Percentiles rank a stretch among this genome's conserved stretches.
Conservation (phyloP, 257 asterid genomes). For the Solanum sparsipilum region DNA sequence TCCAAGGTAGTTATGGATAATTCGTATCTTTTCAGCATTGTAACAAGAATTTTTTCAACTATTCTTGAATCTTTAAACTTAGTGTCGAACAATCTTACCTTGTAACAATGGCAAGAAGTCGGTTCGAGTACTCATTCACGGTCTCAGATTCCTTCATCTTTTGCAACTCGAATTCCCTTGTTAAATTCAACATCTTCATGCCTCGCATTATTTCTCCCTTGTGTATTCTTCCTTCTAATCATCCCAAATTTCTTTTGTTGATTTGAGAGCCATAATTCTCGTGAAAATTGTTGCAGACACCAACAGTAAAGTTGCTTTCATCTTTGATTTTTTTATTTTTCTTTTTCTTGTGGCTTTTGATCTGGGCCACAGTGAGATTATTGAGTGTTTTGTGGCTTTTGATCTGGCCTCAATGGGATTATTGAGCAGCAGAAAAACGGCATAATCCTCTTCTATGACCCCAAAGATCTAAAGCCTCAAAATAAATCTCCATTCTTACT, state of each 20-base stretch:
- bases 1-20: neutral
- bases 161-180: neutral
- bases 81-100: neutral
- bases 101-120: neutral
- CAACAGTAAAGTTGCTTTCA: neutral
- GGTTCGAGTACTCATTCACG: neutral
- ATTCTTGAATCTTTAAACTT: neutral
- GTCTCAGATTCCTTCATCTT: neutral
- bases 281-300: neutral
- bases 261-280: neutral
- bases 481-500: neutral
- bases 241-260: neutral
- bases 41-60: too few relatives aligned
- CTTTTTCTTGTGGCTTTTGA: neutral
- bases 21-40: neutral
- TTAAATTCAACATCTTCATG: neutral
- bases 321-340: too few relatives aligned
- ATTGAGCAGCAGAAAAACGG: neutral
- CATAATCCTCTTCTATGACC: neutral
- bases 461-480: neutral
- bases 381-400: neutral
- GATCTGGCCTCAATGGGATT: neutral
- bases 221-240: neutral
- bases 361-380: neutral
- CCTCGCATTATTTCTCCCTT: neutral